Base-by-base conservation (phyloP, 2,329 filamentous ascomycete species). In the Beauveria pseudobassiana region DNA sequence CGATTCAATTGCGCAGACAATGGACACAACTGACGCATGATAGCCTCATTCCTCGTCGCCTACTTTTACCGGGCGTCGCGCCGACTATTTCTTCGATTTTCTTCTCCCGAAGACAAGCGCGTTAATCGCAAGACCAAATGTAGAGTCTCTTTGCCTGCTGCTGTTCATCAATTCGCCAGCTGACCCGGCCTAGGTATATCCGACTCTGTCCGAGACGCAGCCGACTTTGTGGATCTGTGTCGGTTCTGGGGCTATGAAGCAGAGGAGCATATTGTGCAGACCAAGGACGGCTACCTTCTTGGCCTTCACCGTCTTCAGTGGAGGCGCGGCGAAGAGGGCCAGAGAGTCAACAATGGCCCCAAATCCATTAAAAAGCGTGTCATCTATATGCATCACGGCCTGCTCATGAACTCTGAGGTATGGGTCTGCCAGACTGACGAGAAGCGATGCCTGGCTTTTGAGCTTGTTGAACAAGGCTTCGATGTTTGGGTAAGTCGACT, bases 391-490 rank as follows among this genome's bases (percentile, higher is more conserved):
- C 95, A 99, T 71, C 95, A 99, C 74, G 95, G 93, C 9, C 82
- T 99, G 62, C 83, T 99, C 71, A 99, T 99, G 95, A 98, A 97
- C 75, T 96, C 92, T 68, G 95, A 99, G 74, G 93, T 99, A 40
- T 99, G 95, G 95, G 91, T 98, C 9, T 96, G 91, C 71, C 77
- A 93, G 71, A 96, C 93, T 0, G 90, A 97, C 67, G 87, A 88
- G 67, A 84, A 96, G 73, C 84, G 93, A 67, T 93, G 89, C 67
- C 79, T 99, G 45, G 91, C 95, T 0, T 98, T 99, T 72, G 84
- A 89, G 67, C 80, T 99, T 49, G 91, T 96, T 0, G 91, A 97
- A 70, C 84, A 85, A 69, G 95, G 95, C 3, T 99, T 96, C 69
- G 95, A 99, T 78, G 93, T 98, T 66, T 99, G 95, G 91, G 87